Conservation (phyloP, 176 grass and related monocot species). For the barley (Hordeum vulgare) region DNA sequence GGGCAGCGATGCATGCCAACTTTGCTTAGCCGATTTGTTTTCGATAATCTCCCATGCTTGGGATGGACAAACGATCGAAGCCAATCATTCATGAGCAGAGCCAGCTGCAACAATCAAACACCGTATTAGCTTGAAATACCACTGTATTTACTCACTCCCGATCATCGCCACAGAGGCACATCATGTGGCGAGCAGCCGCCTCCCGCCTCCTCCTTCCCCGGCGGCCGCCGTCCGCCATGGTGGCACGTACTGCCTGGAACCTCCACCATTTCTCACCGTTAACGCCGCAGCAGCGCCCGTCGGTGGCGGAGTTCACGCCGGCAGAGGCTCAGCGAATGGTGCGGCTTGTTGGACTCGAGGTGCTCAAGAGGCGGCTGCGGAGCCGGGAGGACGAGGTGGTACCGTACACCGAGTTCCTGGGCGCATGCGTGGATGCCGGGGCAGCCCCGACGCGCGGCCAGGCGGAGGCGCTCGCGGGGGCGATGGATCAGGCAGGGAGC, state of each 20-base stretch:
- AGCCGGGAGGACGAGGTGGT: slow-evolving; percentile 29
- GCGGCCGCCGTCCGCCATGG: background rate
- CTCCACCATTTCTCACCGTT: background rate
- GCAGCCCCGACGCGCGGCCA: slow-evolving; percentile 33
- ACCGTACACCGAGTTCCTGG: slow-evolving; percentile 24
- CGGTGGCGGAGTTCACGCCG: background rate
- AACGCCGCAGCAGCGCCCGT: background rate
- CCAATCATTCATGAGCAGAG: background rate
- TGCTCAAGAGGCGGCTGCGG: slow-evolving; percentile 41
- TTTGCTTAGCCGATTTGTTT: background rate
- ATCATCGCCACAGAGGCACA: background rate
- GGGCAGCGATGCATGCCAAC: background rate
- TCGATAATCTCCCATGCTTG: background rate
- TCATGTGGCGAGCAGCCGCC: background rate
- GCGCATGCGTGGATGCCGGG: slow-evolving; percentile 38
- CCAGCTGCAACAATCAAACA: background rate
- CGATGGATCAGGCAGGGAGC: slow-evolving; percentile 45
- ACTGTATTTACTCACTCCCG: background rate
- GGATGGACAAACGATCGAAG: background rate
- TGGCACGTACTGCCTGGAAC: too few relatives aligned
- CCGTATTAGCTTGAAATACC: background rate
- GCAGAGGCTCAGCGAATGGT: slow-evolving; percentile 39
- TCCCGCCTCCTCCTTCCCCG: background rate
- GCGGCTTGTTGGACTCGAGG: slow-evolving; percentile 47
- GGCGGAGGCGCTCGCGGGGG: slow-evolving; percentile 31